Evolutionary conservation across 2,329 filamentous ascomycete genomes (phyloP).

Genomic region (Microdochium nivale): DNA sequence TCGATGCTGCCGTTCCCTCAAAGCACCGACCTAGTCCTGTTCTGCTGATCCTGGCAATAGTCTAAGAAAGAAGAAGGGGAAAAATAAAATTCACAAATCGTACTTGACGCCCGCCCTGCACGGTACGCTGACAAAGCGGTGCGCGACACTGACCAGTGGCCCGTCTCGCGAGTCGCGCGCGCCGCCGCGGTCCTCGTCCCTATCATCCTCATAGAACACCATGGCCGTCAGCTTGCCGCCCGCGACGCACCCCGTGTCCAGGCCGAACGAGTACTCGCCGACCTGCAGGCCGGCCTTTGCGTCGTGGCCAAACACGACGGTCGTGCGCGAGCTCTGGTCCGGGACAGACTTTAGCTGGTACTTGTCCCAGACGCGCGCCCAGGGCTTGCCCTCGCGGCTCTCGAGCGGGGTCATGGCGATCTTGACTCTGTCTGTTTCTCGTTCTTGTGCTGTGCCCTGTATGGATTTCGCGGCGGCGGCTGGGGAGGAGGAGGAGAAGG

Average conservation of each 20-base stretch:
- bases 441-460: no score
- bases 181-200: constrained; percentile 2
- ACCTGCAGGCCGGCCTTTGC: constrained; percentile 56
- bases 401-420: constrained; percentile 26
- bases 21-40: no score
- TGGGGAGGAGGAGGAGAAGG: no score
- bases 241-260: constrained; percentile 76
- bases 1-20: no score
- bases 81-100: not conserved
- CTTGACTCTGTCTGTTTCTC: constrained; percentile 3
- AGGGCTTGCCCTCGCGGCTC: constrained; percentile 47
- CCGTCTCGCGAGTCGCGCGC: not conserved
- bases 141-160: constrained; percentile 5
- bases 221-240: constrained; percentile 71
- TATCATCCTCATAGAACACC: constrained; percentile 44
- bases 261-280: constrained; percentile 65
- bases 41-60: no score
- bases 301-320: constrained; percentile 85
- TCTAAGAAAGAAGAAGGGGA: not conserved
- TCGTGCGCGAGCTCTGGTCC: constrained; percentile 33
- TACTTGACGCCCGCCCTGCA: constrained; percentile 4
- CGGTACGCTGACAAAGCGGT: constrained; percentile 11
- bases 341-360: constrained; percentile 27
- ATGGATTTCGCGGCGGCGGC: no score
- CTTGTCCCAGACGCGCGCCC: constrained; percentile 57